These are phyloP conservation scores for Epicoccum sorghinum DNA, from an alignment of 2,329 filamentous ascomycete species.

Conservation along the genomic window DNA sequence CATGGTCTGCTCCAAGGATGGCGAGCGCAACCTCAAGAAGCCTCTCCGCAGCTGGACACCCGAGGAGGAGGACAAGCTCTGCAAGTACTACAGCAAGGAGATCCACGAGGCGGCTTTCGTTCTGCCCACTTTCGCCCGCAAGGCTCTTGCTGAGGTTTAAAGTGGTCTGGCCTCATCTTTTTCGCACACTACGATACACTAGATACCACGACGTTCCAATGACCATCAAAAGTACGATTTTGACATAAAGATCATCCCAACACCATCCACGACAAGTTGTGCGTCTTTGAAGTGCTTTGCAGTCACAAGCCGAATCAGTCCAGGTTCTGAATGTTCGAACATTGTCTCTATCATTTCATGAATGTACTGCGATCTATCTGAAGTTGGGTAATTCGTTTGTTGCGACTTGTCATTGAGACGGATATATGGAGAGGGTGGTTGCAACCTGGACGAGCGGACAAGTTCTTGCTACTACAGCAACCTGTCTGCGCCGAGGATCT, in stretches of 20 bases:
- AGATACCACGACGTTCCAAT: constrained; percentile 43
- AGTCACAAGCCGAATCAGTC: background rate
- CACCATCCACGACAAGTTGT: background rate
- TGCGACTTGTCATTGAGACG: background rate
- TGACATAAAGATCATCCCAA: constrained; percentile 5
- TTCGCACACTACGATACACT: constrained; percentile 27
- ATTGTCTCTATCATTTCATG: background rate
- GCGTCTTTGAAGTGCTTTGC: background rate
- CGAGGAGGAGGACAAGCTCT: constrained; percentile 91
- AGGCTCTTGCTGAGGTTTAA: constrained; percentile 57
- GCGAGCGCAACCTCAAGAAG: constrained; percentile 79
- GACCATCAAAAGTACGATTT: constrained; percentile 30
- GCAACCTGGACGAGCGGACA: background rate
- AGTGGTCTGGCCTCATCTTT: constrained; percentile 10
- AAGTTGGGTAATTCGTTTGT: background rate
- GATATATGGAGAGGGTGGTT: background rate
- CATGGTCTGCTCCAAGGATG: constrained; percentile 99
- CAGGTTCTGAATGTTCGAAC: background rate
- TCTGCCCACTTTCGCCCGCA: constrained; percentile 89
- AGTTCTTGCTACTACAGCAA: background rate
- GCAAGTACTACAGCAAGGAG: constrained; percentile 96
- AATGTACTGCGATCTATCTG: background rate
- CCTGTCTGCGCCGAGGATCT: too few species aligned
- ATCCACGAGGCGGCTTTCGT: constrained; percentile 96
- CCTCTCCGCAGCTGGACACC: constrained; percentile 80